Conservation (phyloP, 2,329 filamentous ascomycete species). For the Capronia epimyces region DNA sequence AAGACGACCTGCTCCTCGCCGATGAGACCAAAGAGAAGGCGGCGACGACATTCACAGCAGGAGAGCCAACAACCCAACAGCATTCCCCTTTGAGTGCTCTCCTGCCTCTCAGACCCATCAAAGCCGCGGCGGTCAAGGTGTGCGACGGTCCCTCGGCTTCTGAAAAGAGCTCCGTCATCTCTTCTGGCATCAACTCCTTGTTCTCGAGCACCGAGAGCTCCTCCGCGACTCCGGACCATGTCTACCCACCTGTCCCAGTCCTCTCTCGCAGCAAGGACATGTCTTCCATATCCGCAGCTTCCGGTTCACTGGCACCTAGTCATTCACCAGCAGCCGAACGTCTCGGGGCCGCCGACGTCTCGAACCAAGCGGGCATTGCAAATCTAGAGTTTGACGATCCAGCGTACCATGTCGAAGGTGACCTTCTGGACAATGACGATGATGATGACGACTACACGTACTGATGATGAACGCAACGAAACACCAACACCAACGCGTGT, state of each 20-base stretch:
- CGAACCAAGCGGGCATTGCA: no score
- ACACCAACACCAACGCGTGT: no score
- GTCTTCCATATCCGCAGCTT: neutral
- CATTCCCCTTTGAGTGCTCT: neutral
- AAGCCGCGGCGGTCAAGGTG: neutral
- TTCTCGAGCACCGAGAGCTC: neutral
- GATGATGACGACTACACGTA: conserved; percentile 17
- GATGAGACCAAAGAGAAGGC: neutral
- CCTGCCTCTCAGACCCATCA: neutral
- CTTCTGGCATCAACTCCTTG: conserved; percentile 3
- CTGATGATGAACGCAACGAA: neutral
- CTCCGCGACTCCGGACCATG: conserved; percentile 9
- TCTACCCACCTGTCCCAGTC: neutral
- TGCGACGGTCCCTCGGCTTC: neutral
- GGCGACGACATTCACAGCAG: neutral
- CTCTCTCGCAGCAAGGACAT: neutral
- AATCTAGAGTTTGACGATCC: neutral
- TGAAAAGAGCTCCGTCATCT: conserved; percentile 6
- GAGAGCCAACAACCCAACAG: neutral
- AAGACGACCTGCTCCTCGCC: neutral
- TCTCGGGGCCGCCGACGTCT: no score
- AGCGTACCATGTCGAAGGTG: neutral
- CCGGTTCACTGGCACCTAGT: neutral
- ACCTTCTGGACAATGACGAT: neutral
- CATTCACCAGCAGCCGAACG: no score